These are phyloP conservation scores for Cystofilobasidium bisporidii DNA, from an alignment of 768 basidiomycete species.

Conservation along the genomic window DNA sequence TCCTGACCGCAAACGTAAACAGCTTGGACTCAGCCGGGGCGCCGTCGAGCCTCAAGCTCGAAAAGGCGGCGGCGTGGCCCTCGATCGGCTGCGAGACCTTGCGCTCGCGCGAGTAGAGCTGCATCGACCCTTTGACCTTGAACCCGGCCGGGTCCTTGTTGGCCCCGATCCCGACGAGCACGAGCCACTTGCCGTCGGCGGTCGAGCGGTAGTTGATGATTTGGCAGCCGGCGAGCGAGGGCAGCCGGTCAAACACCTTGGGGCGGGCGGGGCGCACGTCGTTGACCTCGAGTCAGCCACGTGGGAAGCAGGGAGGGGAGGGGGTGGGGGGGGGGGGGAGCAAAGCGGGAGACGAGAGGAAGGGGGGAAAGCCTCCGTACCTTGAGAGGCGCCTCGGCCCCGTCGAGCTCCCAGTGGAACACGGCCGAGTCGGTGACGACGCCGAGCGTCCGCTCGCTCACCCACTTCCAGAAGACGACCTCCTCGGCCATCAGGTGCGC, in stretches of 20 bases:
- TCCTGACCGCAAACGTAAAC: slow-evolving; percentile 89
- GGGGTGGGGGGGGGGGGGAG: no score
- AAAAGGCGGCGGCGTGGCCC: slow-evolving; percentile 94
- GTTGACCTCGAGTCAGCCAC: no score
- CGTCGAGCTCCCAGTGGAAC: slow-evolving; percentile 66
- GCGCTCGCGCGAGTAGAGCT: slow-evolving; percentile 84
- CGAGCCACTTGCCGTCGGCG: slow-evolving; percentile 91
- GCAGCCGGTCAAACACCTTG: slow-evolving; percentile 88
- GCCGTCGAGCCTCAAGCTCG: slow-evolving; percentile 81
- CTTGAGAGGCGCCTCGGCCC: slow-evolving; percentile 38
- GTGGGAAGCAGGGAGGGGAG: no score
- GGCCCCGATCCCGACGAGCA: slow-evolving; percentile 86
- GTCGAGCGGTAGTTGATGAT: slow-evolving; percentile 97
- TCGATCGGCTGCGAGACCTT: slow-evolving; percentile 91
- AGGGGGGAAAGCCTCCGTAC: slow-evolving; percentile 29
- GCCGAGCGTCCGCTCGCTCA: slow-evolving; percentile 79
- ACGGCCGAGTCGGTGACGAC: slow-evolving; percentile 91
- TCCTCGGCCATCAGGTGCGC: slow-evolving; percentile 89
- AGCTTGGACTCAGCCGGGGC: slow-evolving; percentile 75
- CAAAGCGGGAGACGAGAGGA: background rate
- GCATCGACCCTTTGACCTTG: slow-evolving; percentile 98
- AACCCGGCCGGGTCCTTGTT: slow-evolving; percentile 74
- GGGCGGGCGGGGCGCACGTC: no score
- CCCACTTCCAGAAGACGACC: slow-evolving; percentile 98
- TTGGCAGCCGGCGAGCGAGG: slow-evolving; percentile 84